Conservation (phyloP, 2,329 filamentous ascomycete genomes). For the Fusarium neocosmosporiellum region DNA sequence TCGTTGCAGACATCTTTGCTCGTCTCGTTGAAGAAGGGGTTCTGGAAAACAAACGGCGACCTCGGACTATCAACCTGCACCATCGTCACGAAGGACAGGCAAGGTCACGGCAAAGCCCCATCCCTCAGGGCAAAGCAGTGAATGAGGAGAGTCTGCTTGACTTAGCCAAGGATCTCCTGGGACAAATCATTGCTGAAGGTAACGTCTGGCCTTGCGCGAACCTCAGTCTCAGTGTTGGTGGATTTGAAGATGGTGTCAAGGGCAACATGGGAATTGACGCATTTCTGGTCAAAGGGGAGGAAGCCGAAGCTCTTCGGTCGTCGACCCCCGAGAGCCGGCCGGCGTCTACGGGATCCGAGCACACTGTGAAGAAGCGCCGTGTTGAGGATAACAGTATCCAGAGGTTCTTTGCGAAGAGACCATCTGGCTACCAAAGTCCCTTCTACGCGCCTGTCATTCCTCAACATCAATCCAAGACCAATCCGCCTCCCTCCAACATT, state of each 20-base stretch:
- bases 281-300: constrained; percentile 83
- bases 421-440: constrained; percentile 45
- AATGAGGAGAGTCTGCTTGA: constrained; percentile 79
- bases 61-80: constrained; percentile 87
- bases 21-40: constrained; percentile 92
- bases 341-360: constrained; percentile 35
- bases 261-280: constrained; percentile 88
- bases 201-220: constrained; percentile 92
- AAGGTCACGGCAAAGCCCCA: constrained; percentile 79
- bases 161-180: constrained; percentile 79
- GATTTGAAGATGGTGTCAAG: constrained; percentile 87
- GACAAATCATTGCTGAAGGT: constrained; percentile 82
- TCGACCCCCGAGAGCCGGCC: constrained; percentile 35
- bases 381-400: constrained; percentile 64
- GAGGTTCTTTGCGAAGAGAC: constrained; percentile 65
- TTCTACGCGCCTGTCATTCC: constrained; percentile 27
- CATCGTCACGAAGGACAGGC: constrained; percentile 80
- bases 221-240: constrained; percentile 87
- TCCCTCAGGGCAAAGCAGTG: constrained; percentile 79
- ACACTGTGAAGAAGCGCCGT: constrained; percentile 46
- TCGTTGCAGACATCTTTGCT: constrained; percentile 89
- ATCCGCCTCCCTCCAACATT: constrained; percentile 9
- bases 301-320: constrained; percentile 59
- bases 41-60: constrained; percentile 85
- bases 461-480: neutral